Evolutionary conservation across 2,329 filamentous ascomycete genomes (phyloP).

Genomic region (Huntiella decipiens): DNA sequence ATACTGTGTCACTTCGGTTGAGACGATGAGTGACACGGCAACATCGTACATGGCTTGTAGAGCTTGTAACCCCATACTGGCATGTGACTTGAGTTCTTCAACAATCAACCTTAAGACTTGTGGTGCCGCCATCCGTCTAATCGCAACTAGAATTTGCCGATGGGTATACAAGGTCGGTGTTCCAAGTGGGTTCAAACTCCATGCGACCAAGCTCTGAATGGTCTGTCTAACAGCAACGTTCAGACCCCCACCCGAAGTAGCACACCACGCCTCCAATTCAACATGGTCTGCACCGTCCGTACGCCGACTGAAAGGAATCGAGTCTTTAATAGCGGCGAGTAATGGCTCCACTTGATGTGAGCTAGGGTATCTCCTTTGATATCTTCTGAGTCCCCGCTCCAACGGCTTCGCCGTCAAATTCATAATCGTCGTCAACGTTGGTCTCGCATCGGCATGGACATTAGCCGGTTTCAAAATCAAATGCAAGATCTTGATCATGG

Average conservation of each 20-base stretch:
- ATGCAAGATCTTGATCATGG: slow-evolving; percentile 52
- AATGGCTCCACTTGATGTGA: slow-evolving; percentile 53
- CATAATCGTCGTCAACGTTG: slow-evolving; percentile 52
- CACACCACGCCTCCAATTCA: slow-evolving; percentile 51
- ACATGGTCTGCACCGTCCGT: slow-evolving; percentile 42
- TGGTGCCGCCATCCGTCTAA: slow-evolving; percentile 13
- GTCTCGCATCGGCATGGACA: slow-evolving; percentile 50
- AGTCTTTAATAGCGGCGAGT: slow-evolving; percentile 43
- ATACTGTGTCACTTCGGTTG: slow-evolving; percentile 36
- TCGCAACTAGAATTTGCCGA: slow-evolving; percentile 42
- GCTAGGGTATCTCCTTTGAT: slow-evolving; percentile 46
- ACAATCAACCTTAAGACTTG: slow-evolving; percentile 42
- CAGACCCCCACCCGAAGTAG: slow-evolving; percentile 35
- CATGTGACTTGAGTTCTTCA: slow-evolving; percentile 34
- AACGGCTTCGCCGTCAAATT: slow-evolving; percentile 52
- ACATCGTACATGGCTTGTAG: slow-evolving; percentile 47
- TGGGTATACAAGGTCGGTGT: slow-evolving; percentile 53
- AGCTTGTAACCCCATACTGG: slow-evolving; percentile 34
- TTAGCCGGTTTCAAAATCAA: slow-evolving; percentile 52
- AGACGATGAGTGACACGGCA: slow-evolving; percentile 48
- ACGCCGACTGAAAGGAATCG: slow-evolving; percentile 37
- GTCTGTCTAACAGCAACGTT: slow-evolving; percentile 38
- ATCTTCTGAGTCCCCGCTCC: slow-evolving; percentile 45
- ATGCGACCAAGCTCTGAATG: slow-evolving; percentile 44
- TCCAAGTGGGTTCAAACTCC: slow-evolving; percentile 41